These are phyloP conservation scores for Starmerella gropengiesseri DNA, from an alignment of 805 yeast species.

Conservation along the genomic window DNA sequence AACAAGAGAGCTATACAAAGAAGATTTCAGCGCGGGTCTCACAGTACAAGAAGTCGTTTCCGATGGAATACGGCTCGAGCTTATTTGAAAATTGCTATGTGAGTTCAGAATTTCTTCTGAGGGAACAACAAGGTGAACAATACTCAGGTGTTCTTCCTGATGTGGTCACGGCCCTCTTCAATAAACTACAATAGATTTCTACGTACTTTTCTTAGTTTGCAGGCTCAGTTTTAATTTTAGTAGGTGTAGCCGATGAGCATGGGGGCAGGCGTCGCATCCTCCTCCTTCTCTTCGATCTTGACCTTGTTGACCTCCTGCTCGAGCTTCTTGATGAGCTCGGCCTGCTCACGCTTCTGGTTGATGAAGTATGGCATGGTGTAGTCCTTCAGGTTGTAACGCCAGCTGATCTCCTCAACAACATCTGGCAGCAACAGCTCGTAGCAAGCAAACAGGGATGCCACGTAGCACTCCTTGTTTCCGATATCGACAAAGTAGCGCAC, in stretches of 20 bases:
- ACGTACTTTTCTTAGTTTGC: background rate
- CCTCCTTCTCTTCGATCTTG: constrained; percentile 35
- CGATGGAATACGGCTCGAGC: no score
- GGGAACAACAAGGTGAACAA: no score
- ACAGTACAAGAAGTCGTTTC: background rate
- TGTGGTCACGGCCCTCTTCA: no score
- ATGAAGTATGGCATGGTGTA: constrained; percentile 88
- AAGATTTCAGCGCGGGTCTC: background rate
- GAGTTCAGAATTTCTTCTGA: no score
- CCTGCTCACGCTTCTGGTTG: constrained; percentile 71
- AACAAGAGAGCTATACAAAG: background rate
- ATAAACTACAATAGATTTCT: no score
- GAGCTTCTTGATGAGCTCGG: constrained; percentile 51
- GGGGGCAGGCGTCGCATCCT: constrained; percentile 50
- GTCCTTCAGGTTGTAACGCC: constrained; percentile 78
- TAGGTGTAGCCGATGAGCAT: constrained; percentile 45
- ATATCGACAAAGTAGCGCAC: constrained; percentile 89
- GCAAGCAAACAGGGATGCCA: constrained; percentile 77
- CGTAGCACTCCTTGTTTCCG: constrained; percentile 90
- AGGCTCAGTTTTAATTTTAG: constrained; percentile 4
- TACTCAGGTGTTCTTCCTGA: no score
- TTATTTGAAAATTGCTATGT: no score
- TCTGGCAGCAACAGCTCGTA: constrained; percentile 73
- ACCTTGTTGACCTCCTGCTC: constrained; percentile 62
- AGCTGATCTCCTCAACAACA: constrained; percentile 74